Evolutionary conservation across 306 rosid genomes (phyloP).

Genomic region (Dicorynia guianensis): DNA sequence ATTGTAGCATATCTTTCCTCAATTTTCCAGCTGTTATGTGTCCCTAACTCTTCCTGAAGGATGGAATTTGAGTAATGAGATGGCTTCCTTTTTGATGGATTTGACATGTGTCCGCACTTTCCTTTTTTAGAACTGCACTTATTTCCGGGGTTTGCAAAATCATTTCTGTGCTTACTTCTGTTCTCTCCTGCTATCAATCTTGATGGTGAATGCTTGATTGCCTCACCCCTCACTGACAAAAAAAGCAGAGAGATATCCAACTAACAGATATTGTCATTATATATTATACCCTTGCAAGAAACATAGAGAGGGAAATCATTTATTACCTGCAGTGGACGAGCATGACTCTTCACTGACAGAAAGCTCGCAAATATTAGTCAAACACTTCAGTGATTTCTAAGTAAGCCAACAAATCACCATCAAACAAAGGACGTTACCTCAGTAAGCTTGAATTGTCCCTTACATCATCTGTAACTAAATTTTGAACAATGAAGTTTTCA

Average conservation of each 20-base stretch:
- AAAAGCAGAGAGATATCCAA: slow-evolving; percentile 38
- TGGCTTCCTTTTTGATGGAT: slow-evolving; percentile 52
- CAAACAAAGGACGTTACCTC: slow-evolving; percentile 56
- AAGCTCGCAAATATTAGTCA: slow-evolving; percentile 38
- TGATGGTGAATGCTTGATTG: slow-evolving; percentile 48
- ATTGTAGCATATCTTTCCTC: slow-evolving; percentile 56
- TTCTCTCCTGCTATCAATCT: slow-evolving; percentile 47
- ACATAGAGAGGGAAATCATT: slow-evolving; percentile 20
- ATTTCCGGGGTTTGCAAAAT: slow-evolving; percentile 49
- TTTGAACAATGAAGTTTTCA: slow-evolving; percentile 51
- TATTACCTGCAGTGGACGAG: slow-evolving; percentile 82
- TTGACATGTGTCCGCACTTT: slow-evolving; percentile 42
- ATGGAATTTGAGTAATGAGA: slow-evolving; percentile 51
- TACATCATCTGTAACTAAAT: slow-evolving; percentile 62
- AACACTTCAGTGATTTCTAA: slow-evolving; percentile 32
- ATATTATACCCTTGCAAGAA: background rate
- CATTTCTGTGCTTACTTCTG: slow-evolving; percentile 54
- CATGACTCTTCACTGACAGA: slow-evolving; percentile 84
- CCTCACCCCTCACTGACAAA: slow-evolving; percentile 66
- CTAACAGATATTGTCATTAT: background rate
- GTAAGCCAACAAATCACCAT: slow-evolving; percentile 7
- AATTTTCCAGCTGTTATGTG: slow-evolving; percentile 51
- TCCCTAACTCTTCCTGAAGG: slow-evolving; percentile 53
- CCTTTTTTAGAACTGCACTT: slow-evolving; percentile 45
- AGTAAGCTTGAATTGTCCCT: slow-evolving; percentile 72